Evolutionary conservation across 2,329 filamentous ascomycete species (phyloP), one percentile per base, ranked within the genome.

Genomic region (Blastomyces parvus): DNA sequence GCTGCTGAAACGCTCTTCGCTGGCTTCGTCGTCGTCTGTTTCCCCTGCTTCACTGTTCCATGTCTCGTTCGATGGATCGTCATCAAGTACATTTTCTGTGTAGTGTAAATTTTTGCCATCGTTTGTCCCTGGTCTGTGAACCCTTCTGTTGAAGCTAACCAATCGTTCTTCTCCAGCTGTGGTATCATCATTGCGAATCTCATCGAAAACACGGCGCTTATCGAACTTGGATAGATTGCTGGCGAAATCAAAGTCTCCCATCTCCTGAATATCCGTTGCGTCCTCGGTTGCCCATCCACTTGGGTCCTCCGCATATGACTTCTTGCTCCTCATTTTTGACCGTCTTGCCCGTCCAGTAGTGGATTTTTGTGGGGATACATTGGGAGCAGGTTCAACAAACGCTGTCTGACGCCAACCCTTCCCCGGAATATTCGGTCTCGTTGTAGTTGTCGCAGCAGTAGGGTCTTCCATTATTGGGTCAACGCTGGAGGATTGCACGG

Each of bases 211-310:
- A 1, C 87, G 87, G 63, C 88, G 86, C 78, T 97, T 97, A 79
- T 97, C 92, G 70, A 97, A 97, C 72, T 96, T 96, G 57, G 90
- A 92, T 40, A 97, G 81, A 67, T 91, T 91, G 62, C 86, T 87
- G 69, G 90, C 87, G 70, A 97, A 97, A 74, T 97, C 93, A 70
- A 97, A 97, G 65, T 97, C 94, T 13, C 89, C 90, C 81, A 94
- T 84, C 72, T 95, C 93, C 76, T 93, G 90, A 27, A 94, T 90
- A 72, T 97, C 94, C 0, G 91, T 97, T 27, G 93, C 92, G 71
- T 97, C 93, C 72, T 97, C 94, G 0, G 93, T 97, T 3, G 90
- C 91, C 92, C 93, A 97, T 3, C 91, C 93, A 73, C 91, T 95
- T 53, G 90, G 76, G 62, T 82, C 79, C 63, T 84, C 82, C 9